Evolutionary conservation across 2,329 filamentous ascomycete genomes (phyloP).

Genomic region (Aspergillus sp.): DNA sequence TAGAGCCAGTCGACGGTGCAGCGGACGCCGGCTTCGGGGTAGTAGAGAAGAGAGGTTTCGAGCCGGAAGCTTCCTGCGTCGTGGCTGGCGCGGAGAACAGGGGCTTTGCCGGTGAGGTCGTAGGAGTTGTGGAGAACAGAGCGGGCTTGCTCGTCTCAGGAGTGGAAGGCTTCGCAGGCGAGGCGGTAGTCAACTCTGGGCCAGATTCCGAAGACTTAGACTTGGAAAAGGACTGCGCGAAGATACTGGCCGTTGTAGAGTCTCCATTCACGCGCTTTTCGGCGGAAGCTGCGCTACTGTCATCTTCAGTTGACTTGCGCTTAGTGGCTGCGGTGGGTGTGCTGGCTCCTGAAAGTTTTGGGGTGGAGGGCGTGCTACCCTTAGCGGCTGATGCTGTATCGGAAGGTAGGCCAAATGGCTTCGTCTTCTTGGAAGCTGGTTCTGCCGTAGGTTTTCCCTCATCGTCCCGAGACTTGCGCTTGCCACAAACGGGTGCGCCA

Average conservation of each 20-base stretch:
- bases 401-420: constrained; percentile 13
- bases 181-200: constrained; percentile 1
- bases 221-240: constrained; percentile 27
- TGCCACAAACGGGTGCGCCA: constrained; percentile 31
- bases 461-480: constrained; percentile 27
- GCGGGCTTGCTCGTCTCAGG: constrained; percentile 15
- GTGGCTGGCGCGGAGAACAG: constrained; percentile 13
- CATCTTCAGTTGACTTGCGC: constrained; percentile 20
- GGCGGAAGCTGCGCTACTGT: constrained; percentile 9
- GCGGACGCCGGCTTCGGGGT: constrained; percentile 14
- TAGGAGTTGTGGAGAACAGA: constrained; percentile 21
- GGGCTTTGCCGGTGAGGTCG: constrained; percentile 20
- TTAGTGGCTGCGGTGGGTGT: constrained; percentile 8
- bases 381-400: background rate
- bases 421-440: constrained; percentile 22
- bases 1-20: constrained; percentile 5
- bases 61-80: constrained; percentile 9
- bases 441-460: constrained; percentile 13
- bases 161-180: constrained; percentile 16
- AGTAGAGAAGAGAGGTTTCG: constrained; percentile 11
- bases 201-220: constrained; percentile 18
- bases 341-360: constrained; percentile 18
- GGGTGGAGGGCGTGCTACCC: background rate
- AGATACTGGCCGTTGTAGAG: constrained; percentile 29
- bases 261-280: constrained; percentile 21